Conservation (phyloP, 2,329 filamentous ascomycete species). For the Hawksworthiomyces lignivorus region DNA sequence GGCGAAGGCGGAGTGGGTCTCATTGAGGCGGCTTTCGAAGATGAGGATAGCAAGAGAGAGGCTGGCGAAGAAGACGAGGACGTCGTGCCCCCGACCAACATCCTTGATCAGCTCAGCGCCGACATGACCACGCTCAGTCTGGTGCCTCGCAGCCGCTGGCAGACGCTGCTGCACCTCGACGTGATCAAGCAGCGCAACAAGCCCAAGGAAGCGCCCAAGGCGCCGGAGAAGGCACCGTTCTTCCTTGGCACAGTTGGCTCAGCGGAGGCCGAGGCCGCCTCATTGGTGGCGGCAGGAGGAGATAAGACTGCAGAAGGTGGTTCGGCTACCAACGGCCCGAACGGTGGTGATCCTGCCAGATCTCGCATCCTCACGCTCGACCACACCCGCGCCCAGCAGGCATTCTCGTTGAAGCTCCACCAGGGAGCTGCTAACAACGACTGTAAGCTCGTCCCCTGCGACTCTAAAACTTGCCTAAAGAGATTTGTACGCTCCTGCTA, state of each 20-base stretch:
- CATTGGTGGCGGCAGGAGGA: not conserved
- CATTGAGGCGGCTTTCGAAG: conserved; percentile 68
- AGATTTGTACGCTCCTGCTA: not conserved
- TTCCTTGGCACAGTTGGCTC: conserved; percentile 17
- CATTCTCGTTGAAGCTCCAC: conserved; percentile 50
- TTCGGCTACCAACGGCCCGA: conserved; percentile 13
- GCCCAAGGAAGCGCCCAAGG: conserved; percentile 83
- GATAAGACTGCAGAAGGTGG: too few species aligned
- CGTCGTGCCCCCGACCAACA: conserved; percentile 45
- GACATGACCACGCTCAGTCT: conserved; percentile 84
- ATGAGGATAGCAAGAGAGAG: conserved; percentile 32
- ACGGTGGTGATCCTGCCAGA: conserved; percentile 19
- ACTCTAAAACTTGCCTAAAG: not conserved
- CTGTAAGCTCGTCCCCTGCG: conserved; percentile 41
- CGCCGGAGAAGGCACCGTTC: conserved; percentile 78
- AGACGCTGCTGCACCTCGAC: conserved; percentile 87
- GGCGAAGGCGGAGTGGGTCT: conserved; percentile 73
- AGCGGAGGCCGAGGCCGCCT: conserved; percentile 10
- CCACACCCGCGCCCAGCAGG: conserved; percentile 46
- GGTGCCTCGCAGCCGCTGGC: conserved; percentile 86
- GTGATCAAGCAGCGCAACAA: conserved; percentile 90
- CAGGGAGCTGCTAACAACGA: conserved; percentile 46
- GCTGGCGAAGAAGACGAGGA: conserved; percentile 41
- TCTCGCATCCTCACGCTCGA: conserved; percentile 66
- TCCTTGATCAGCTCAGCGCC: conserved; percentile 68